Evolutionary conservation across 2,329 filamentous ascomycete species (phyloP).

Genomic region (Macrophomina tecta): DNA sequence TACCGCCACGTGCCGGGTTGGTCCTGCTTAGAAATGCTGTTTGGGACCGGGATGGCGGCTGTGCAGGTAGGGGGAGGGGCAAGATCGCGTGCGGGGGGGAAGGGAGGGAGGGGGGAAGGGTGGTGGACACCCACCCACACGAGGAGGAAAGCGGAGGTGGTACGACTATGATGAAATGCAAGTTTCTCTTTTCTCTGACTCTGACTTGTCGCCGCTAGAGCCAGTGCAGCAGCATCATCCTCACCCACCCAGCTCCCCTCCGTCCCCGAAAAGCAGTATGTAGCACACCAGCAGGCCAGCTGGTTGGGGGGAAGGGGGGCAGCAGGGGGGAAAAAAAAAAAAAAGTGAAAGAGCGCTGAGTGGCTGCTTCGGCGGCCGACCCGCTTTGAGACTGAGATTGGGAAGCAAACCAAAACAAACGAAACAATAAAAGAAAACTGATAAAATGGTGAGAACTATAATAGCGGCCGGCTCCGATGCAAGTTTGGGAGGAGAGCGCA

Average conservation of each 20-base stretch:
- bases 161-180: constrained; percentile 15
- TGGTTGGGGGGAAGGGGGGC: background rate
- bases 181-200: background rate
- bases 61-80: background rate
- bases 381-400: background rate
- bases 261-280: background rate
- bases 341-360: constrained; percentile 7
- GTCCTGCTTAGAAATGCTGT: constrained; percentile 12
- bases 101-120: too few species aligned
- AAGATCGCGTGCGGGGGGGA: background rate
- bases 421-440: background rate
- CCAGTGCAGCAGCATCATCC: too few species aligned
- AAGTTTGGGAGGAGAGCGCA: background rate
- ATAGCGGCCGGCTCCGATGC: background rate
- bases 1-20: background rate
- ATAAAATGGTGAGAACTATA: background rate
- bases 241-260: too few species aligned
- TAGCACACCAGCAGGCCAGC: constrained; percentile 1
- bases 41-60: too few species aligned
- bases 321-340: background rate
- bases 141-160: constrained; percentile 4
- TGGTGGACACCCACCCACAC: too few species aligned
- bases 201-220: background rate
- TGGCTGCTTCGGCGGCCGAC: background rate
- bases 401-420: background rate